Conservation (phyloP, 2,329 filamentous ascomycete genomes). For the Aspergillus japonicus region DNA sequence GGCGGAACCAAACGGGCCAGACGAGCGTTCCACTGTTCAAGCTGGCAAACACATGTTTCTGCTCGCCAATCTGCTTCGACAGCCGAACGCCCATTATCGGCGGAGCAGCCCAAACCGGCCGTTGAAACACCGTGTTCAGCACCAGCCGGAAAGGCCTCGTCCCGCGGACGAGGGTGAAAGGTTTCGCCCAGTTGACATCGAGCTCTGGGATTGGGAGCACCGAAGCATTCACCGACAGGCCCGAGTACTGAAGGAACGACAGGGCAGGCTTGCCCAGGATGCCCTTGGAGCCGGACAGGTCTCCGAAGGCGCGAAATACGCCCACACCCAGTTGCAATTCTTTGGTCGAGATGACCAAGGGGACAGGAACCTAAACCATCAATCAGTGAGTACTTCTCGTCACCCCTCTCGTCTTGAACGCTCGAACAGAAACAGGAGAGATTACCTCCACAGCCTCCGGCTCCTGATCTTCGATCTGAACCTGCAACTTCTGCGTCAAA, state of each 20-base stretch:
- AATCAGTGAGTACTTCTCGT: not conserved
- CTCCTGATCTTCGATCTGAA: conserved; percentile 28
- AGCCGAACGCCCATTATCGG: conserved; percentile 35
- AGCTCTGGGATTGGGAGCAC: conserved; percentile 34
- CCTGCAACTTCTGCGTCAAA: conserved; percentile 20
- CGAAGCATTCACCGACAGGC: conserved; percentile 26
- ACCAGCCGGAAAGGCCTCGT: conserved; percentile 36
- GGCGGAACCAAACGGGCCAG: conserved; percentile 33
- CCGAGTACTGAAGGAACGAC: conserved; percentile 34
- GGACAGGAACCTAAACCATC: conserved; percentile 30
- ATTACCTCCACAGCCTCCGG: conserved; percentile 29
- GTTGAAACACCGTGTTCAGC: conserved; percentile 28
- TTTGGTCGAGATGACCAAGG: conserved; percentile 27
- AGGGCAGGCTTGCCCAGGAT: conserved; percentile 30
- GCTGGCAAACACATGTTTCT: conserved; percentile 32
- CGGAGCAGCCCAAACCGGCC: conserved; percentile 26
- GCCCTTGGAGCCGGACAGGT: conserved; percentile 27
- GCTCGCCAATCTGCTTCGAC: conserved; percentile 30
- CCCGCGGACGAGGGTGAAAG: conserved; percentile 31
- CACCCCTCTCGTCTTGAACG: too few species aligned
- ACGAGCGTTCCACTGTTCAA: conserved; percentile 40
- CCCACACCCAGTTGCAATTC: conserved; percentile 35
- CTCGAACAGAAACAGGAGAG: not conserved
- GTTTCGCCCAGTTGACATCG: conserved; percentile 30
- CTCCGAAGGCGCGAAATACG: conserved; percentile 30